Evolutionary conservation across 2,329 filamentous ascomycete species (phyloP).

Genomic region (Fusarium dlaminii): DNA sequence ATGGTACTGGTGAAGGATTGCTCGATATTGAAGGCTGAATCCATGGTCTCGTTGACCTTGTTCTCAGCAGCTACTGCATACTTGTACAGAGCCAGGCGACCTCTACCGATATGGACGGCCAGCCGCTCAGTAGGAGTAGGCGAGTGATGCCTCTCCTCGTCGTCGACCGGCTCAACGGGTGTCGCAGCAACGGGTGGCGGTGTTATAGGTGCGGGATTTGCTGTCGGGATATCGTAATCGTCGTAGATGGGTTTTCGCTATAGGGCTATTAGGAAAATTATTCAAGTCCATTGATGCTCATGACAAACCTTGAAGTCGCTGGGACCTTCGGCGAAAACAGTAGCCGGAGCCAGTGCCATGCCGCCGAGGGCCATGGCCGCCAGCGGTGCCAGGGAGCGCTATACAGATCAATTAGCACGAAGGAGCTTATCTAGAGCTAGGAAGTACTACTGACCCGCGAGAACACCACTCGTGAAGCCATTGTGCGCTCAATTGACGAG

Average conservation of each 20-base stretch:
- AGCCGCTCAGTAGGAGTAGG: conserved; percentile 92
- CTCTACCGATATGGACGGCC: conserved; percentile 81
- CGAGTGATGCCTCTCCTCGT: conserved; percentile 50
- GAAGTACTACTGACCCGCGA: conserved; percentile 57
- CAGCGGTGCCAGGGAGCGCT: conserved; percentile 65
- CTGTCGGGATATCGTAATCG: conserved; percentile 62
- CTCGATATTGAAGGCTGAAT: conserved; percentile 84
- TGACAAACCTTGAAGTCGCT: conserved; percentile 46
- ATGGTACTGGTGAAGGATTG: conserved; percentile 89
- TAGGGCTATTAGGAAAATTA: conserved; percentile 6
- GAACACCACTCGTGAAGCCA: conserved; percentile 69
- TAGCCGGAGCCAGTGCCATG: conserved; percentile 58
- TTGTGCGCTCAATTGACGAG: conserved; percentile 61
- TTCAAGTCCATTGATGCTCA: not conserved
- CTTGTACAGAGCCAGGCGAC: conserved; percentile 81
- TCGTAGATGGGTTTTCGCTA: conserved; percentile 83
- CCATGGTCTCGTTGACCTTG: conserved; percentile 83
- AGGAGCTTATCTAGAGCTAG: conserved; percentile 13
- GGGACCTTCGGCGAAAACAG: conserved; percentile 63
- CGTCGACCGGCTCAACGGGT: conserved; percentile 46
- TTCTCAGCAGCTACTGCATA: conserved; percentile 81
- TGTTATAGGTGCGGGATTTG: conserved; percentile 46
- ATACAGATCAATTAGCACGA: conserved; percentile 45
- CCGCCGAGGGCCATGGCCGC: conserved; percentile 61
- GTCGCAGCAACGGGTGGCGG: conserved; percentile 43